Conservation (phyloP, 2,329 filamentous ascomycete genomes). For the Claviceps digitariae region DNA sequence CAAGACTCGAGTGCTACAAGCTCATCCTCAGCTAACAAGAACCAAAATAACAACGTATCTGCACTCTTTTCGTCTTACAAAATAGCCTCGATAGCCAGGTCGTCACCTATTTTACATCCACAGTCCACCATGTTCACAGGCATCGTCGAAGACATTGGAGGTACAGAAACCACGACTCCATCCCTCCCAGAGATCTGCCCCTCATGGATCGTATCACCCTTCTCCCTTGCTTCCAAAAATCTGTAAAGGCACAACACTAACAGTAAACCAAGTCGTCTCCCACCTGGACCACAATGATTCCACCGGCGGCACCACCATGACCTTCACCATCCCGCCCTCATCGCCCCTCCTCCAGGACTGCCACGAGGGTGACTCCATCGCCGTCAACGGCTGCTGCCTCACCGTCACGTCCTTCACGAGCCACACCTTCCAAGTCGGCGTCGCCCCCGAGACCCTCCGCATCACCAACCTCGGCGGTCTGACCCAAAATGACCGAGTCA, state of each 20-base stretch:
- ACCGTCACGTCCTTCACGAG: slow-evolving; percentile 55
- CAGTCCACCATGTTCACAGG: slow-evolving; percentile 73
- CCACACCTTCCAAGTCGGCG: slow-evolving; percentile 70
- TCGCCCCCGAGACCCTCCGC: slow-evolving; percentile 89
- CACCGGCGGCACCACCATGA: slow-evolving; percentile 80
- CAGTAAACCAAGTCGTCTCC: slow-evolving; percentile 52
- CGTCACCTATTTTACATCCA: not conserved
- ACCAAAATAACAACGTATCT: too few relatives aligned
- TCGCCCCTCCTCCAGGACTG: slow-evolving; percentile 71
- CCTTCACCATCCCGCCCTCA: slow-evolving; percentile 55
- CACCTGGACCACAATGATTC: slow-evolving; percentile 68
- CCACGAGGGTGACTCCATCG: slow-evolving; percentile 84
- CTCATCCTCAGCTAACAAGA: not conserved
- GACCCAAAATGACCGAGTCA: slow-evolving; percentile 53
- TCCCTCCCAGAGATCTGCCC: not conserved
- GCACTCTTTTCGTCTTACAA: too few relatives aligned
- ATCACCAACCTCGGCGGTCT: slow-evolving; percentile 86
- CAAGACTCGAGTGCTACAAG: too few relatives aligned
- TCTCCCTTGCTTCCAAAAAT: not conserved
- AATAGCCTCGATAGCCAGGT: not conserved
- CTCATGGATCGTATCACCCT: too few relatives aligned
- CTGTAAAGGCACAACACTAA: slow-evolving; percentile 1
- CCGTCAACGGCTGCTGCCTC: slow-evolving; percentile 89
- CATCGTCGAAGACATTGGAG: slow-evolving; percentile 83
- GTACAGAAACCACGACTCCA: slow-evolving; percentile 31